Base-by-base conservation (phyloP, 148 eudicot species). In the Beta vulgaris region DNA sequence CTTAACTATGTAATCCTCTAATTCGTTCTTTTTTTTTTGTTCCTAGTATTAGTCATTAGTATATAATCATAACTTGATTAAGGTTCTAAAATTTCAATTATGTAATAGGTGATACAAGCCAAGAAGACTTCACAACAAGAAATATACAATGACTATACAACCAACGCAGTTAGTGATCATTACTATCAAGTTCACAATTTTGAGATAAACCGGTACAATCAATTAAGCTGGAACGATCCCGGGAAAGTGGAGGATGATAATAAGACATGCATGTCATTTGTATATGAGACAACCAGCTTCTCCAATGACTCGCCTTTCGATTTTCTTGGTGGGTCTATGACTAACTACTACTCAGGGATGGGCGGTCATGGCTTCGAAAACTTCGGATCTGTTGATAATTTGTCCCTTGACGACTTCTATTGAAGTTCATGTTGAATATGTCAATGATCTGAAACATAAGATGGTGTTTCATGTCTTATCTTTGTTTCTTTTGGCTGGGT, bases 71-170 rank as follows among this genome's bases (percentile, higher is more conserved):
- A 19, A 49, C 28, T 26, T 1, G 3, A 40, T n/a, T 29, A n/a
- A n/a, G n/a, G n/a, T 29, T 37, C 29, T 8, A 5, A 16, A 43
- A 3, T 43, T 25, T 51, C 32, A 5, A 51, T 6, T 26, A 69
- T 31, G 13, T 31, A 37, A 40, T 74, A 91, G 97, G 86, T 90
- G 14, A 90, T 91, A 76, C 85, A 83, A 65, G 94, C 89, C 0
- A 88, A 83, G 79, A 90, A 91, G 81, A 84, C 86, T 10, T 62
- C 76, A 11, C 86, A 77, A 36, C 74, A 80, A 60, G 87, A 82
- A 29, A 62, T 69, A 23, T 80, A 61, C 64, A 49, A 58, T 21
- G 82, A 69, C 40, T 70, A 26, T 43, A 60, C 75, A 5, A 36
- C 72, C 11, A 84, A 78, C 40, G 73, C 80, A 9, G 77, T 73